Evolutionary conservation across 495 filamentous ascomycete species (phyloP), one percentile per base, ranked within the genome.

Genomic region (Jackrogersella minutella): DNA sequence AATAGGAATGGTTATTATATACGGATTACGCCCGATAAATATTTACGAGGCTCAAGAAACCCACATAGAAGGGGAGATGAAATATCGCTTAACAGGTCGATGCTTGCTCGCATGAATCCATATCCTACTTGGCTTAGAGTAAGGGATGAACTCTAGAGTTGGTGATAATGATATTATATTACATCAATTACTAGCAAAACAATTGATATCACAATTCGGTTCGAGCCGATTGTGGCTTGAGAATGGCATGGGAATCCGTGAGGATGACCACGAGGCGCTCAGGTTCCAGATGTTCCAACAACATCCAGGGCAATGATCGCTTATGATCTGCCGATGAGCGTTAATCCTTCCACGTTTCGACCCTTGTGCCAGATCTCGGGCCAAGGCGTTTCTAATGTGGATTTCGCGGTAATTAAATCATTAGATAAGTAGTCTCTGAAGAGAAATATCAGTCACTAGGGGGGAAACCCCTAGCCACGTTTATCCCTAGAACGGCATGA

Each of bases 351-450:
- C 56, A 66, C 34, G 67, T 66, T 66, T 66, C 67, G 57, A 65
- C 53, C 67, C 67, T 39, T 70, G 67, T 70, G 62, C 56, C 67
- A 70, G 67, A 70, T 70, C 67, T 66, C 52, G 52, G 46, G 67
- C 67, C 67, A 70, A 70, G 67, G 41, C 67, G 67, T 70, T 66
- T 70, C 67, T 44, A 34, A 13, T 34, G 21, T 62, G 57, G 62
- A 9, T 58, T 54, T 62, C 22, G 39, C 57, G 57, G 67, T 62
- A 66, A 70, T 65, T 70, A 66, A 62, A 58, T 30, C 66, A 47
- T 64, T 52, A 36, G 37, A 39, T 47, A 21, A 39, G 6, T 40
- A 21, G 3, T 22, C 22, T 36, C 30, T 31, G 28, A 41, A 40
- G 16, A n/a, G 26, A 53, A 41, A 58, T 30, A 40, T 50, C 14